Conservation (phyloP, 2,329 filamentous ascomycete species). For the Corynespora cassiicola region DNA sequence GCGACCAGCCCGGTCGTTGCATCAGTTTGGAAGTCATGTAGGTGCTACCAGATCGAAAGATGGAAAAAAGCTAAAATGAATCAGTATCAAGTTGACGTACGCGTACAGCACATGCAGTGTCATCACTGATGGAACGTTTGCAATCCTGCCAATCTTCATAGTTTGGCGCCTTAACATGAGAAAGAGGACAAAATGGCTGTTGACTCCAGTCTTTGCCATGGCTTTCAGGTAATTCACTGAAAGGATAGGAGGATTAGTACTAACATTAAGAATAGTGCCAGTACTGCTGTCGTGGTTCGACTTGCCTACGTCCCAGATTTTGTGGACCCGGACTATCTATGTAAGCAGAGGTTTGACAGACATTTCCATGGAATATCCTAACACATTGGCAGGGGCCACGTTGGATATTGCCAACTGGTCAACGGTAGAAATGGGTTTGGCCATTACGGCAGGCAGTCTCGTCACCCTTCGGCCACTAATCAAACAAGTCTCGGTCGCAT, state of each 20-base stretch:
- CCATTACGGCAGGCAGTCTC: conserved; percentile 43
- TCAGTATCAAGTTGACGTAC: conserved; percentile 50
- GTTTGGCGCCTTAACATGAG: conserved; percentile 60
- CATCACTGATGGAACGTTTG: conserved; percentile 57
- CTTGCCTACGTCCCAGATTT: conserved; percentile 37
- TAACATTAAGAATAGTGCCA: conserved; percentile 26
- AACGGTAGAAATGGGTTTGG: conserved; percentile 42
- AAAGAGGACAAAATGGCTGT: conserved; percentile 55
- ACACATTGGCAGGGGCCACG: conserved; percentile 43
- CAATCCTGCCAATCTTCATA: conserved; percentile 57
- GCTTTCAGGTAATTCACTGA: conserved; percentile 52
- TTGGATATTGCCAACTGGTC: conserved; percentile 47
- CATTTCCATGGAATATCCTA: no score
- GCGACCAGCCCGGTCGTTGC: conserved; percentile 48
- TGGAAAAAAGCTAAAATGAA: no score
- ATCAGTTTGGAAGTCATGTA: conserved; percentile 49
- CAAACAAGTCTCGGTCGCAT: no score
- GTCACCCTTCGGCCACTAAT: conserved; percentile 45
- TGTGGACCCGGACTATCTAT: conserved; percentile 39
- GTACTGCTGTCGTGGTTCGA: conserved; percentile 40
- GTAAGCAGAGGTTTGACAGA: no score
- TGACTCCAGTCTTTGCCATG: conserved; percentile 57
- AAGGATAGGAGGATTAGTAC: no score
- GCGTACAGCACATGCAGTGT: conserved; percentile 56
- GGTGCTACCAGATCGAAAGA: no score